Percentiles rank a stretch among this genome's conserved stretches.
These are phyloP conservation scores for Priceomyces melissophilus DNA, from an alignment of 805 yeast species.

Conservation along the genomic window DNA sequence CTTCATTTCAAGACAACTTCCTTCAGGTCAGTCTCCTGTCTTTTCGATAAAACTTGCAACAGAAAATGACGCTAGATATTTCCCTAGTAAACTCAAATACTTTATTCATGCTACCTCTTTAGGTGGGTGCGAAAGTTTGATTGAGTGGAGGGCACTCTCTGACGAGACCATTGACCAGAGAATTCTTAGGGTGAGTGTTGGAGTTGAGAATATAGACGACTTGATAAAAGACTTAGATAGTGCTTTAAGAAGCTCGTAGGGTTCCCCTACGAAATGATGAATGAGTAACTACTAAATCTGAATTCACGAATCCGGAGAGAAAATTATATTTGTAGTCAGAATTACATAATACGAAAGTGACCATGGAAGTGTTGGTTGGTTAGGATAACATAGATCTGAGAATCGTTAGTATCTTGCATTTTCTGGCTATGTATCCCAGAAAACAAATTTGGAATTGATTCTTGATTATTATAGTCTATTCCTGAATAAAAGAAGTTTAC, in stretches of 20 bases:
- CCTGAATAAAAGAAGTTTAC: too few species aligned
- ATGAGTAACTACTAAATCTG: too few species aligned
- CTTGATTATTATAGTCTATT: too few species aligned
- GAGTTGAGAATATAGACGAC: conserved; percentile 75
- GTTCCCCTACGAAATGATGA: too few species aligned
- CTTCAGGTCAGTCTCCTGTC: conserved; percentile 66
- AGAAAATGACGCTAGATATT: conserved; percentile 52
- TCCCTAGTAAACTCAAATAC: conserved; percentile 63
- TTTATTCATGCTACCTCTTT: conserved; percentile 91
- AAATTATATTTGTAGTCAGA: too few species aligned
- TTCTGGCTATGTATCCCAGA: too few species aligned
- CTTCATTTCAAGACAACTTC: conserved; percentile 63
- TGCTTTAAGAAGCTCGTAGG: conserved; percentile 39
- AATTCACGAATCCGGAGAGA: too few species aligned
- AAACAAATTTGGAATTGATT: too few species aligned
- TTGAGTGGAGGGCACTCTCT: conserved; percentile 83
- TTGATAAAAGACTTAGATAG: conserved; percentile 66
- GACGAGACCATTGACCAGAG: conserved; percentile 52
- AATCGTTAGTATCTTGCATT: too few species aligned
- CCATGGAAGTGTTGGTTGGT: too few species aligned
- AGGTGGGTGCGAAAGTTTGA: conserved; percentile 87
- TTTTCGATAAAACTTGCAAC: conserved; percentile 58
- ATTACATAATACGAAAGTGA: too few species aligned
- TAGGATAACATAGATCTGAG: too few species aligned
- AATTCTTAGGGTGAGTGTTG: conserved; percentile 72